A percentile compares a stretch with the other conserved stretches of the same genome.
Evolutionary conservation across 169 alveolate species (phyloP).

Genomic region (Amoebophrya sp.): DNA sequence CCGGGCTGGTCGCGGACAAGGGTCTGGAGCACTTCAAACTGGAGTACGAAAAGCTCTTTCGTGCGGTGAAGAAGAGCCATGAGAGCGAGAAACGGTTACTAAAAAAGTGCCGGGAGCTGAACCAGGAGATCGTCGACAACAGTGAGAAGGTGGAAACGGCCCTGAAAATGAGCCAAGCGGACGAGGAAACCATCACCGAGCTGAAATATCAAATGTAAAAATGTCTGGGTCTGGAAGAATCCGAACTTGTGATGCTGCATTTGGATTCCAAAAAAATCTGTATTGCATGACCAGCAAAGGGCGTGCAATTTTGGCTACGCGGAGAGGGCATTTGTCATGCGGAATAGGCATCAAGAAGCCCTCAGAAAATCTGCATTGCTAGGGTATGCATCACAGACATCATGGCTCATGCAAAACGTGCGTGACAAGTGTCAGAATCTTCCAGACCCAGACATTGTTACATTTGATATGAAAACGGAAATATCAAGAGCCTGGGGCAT

Average conservation of each 20-base stretch:
- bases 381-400: no score
- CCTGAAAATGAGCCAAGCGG: constrained; percentile 59
- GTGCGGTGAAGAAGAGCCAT: constrained; percentile 60
- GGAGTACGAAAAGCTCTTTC: constrained; percentile 67
- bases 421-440: no score
- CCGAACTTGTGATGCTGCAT: no score
- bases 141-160: constrained; percentile 65
- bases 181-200: constrained; percentile 55
- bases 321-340: no score
- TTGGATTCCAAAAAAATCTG: no score
- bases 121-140: constrained; percentile 56
- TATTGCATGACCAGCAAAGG: no score
- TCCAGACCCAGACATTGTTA: no score
- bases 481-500: constrained; percentile 61
- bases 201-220: constrained; percentile 40
- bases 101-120: constrained; percentile 51
- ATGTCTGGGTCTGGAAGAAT: not conserved
- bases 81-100: constrained; percentile 55
- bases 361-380: no score
- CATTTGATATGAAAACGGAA: no score
- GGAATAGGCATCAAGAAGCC: no score
- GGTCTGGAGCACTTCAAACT: constrained; percentile 60
- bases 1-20: constrained; percentile 61
- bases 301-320: no score
- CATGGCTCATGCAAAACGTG: no score